phyloP scores from a whole-genome alignment of 1,284 basidiomycete species.

The Golubevia sp. region DNA sequence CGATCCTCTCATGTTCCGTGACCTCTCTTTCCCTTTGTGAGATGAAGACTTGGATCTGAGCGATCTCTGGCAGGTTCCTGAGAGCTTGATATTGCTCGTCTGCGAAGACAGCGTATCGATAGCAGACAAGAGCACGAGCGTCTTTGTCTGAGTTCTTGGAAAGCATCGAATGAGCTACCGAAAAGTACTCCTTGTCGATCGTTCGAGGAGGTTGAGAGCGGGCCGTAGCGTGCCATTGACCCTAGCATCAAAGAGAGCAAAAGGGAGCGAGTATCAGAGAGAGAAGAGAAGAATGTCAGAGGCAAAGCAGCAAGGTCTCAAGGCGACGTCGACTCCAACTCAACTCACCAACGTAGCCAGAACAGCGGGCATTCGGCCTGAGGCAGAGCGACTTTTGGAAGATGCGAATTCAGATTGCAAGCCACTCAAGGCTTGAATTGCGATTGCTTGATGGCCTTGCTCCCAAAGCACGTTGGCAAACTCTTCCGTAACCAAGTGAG shows the following conservation, averaged over 20 bases:
- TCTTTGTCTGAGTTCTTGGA: slow-evolving; percentile 12
- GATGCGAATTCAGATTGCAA: slow-evolving; percentile 18
- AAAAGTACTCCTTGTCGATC: slow-evolving; percentile 12
- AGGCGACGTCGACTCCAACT: slow-evolving; percentile 1
- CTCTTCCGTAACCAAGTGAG: slow-evolving; percentile 71
- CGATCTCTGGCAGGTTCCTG: slow-evolving; percentile 73
- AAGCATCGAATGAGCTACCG: slow-evolving; percentile 9
- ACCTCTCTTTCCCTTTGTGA: slow-evolving; percentile 74
- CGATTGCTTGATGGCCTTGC: slow-evolving; percentile 80
- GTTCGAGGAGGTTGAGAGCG: slow-evolving; percentile 10
- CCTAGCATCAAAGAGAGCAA: too few species aligned
- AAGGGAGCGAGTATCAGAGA: background rate
- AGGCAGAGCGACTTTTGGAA: background rate
- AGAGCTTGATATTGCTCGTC: slow-evolving; percentile 80
- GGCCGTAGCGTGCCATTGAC: slow-evolving; percentile 55
- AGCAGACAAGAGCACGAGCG: slow-evolving; percentile 72
- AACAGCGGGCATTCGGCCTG: background rate
- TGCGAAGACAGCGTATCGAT: slow-evolving; percentile 84
- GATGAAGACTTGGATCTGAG: slow-evolving; percentile 74
- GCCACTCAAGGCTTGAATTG: slow-evolving; percentile 75
- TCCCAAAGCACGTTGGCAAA: slow-evolving; percentile 89
- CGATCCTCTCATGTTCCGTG: slow-evolving; percentile 9
- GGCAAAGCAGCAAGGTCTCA: background rate
- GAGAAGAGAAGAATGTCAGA: background rate
- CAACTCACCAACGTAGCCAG: slow-evolving; percentile 3